Evolutionary conservation across 768 basidiomycete species (phyloP), one percentile per base, ranked within the genome.

Genomic region (Galerina sulciceps): DNA sequence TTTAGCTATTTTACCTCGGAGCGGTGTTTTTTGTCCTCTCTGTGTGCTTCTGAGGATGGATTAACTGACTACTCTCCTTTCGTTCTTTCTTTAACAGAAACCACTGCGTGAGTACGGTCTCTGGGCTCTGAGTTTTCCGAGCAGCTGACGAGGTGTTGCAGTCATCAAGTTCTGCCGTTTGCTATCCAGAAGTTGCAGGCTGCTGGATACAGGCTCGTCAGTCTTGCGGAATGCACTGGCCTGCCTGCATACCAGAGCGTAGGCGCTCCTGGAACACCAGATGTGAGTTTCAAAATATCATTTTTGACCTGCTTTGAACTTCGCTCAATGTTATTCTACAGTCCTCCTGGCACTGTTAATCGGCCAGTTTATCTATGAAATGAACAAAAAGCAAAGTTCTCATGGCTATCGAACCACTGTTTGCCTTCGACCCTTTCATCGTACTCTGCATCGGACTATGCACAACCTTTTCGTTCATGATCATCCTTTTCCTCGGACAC

Each of bases 121-220:
- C 18, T 34, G 15, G n/a, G 22, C 5, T 15, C 35, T 15, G 0
- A 2, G n/a, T 53, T 1, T 37, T 4, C 36, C 13, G 38, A 49
- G 13, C n/a, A 8, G 36, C 53, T 44, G 2, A 40, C 15, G n/a
- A 41, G 31, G 18, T 43, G 22, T 35, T 40, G 18, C 45, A 76
- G 74, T 6, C 70, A 73, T 55, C 57, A 76, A 52, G 72, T 79
- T 6, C 67, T 79, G 23, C 79, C 77, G 2, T 74, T 71, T 44
- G 76, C 71, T 11, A 76, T 80, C 56, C 18, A 64, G 43, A 70
- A 71, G 47, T 57, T 80, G 46, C 66, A 75, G 51, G 67, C 61
- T 0, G 77, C 77, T 17, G 76, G 77, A 8, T 80, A 79, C 58
- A 67, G 63, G n/a, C 73, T 81, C 15, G 78, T 81, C 35, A 75